Evolutionary conservation across 192 early-diverging fungal species (phyloP).

Genomic region (Helicostylum pulchrum): DNA sequence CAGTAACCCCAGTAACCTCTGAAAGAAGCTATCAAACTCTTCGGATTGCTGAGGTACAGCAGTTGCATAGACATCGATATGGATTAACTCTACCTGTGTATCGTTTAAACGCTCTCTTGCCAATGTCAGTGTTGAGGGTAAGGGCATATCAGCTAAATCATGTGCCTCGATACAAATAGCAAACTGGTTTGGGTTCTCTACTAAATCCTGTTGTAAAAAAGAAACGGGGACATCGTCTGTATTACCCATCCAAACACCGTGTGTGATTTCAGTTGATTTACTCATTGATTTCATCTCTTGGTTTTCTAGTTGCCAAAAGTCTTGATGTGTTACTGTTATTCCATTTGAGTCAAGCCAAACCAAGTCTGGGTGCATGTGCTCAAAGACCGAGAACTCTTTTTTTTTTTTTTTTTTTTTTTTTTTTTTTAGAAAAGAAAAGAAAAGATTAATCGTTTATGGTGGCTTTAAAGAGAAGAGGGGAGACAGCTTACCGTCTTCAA

Average conservation of each 20-base stretch:
- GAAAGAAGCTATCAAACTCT: conserved; percentile 25
- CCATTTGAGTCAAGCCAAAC: conserved; percentile 34
- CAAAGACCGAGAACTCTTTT: conserved; percentile 38
- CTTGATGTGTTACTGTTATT: conserved; percentile 23
- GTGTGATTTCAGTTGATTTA: conserved; percentile 42
- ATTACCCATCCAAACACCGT: conserved; percentile 43
- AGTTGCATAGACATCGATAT: conserved; percentile 36
- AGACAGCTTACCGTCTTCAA: conserved; percentile 12
- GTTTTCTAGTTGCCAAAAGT: conserved; percentile 45
- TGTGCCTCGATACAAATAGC: conserved; percentile 49
- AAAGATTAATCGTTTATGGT: conserved; percentile 32
- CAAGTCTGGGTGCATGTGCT: conserved; percentile 42
- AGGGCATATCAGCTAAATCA: conserved; percentile 44
- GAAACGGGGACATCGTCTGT: conserved; percentile 42
- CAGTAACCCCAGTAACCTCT: conserved; percentile 27
- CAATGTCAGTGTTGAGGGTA: conserved; percentile 28
- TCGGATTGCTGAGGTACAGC: conserved; percentile 17
- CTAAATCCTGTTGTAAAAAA: background rate
- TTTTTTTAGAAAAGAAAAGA: no score
- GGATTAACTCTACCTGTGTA: conserved; percentile 29
- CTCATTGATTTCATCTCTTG: conserved; percentile 45
- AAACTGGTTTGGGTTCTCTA: conserved; percentile 39
- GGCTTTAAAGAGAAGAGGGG: conserved; percentile 43
- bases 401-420: no score
- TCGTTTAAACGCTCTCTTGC: conserved; percentile 34